phyloP scores from a whole-genome alignment of 108 stramenopile species.

The Nitzschia putrida region DNA sequence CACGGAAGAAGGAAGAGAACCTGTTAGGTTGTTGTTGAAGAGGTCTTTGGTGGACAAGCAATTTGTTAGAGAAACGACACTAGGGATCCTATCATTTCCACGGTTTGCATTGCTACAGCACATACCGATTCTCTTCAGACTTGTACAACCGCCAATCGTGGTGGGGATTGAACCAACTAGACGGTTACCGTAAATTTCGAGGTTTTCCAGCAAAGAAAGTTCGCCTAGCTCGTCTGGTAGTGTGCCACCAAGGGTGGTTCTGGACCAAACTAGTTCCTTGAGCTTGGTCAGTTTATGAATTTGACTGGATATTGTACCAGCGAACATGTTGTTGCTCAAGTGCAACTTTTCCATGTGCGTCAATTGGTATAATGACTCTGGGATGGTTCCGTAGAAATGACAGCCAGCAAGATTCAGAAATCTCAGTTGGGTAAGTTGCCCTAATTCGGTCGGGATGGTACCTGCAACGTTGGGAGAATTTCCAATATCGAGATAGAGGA shows the following conservation, averaged over 20 bases:
- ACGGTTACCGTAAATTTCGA: conserved; percentile 40
- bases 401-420: conserved; percentile 47
- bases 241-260: conserved; percentile 21
- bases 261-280: conserved; percentile 50
- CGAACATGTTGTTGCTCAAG: conserved; percentile 34
- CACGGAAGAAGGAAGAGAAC: conserved; percentile 27
- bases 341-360: conserved; percentile 37
- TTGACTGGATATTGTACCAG: conserved; percentile 51
- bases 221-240: conserved; percentile 55
- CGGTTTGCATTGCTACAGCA: background rate
- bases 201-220: conserved; percentile 40
- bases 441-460: conserved; percentile 58
- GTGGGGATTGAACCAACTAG: conserved; percentile 50
- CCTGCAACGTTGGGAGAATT: conserved; percentile 43
- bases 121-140: conserved; percentile 55
- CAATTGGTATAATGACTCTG: conserved; percentile 47
- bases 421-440: conserved; percentile 43
- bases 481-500: conserved; percentile 46
- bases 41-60: conserved; percentile 33
- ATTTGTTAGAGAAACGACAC: background rate
- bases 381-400: conserved; percentile 54
- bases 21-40: conserved; percentile 58
- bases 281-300: conserved; percentile 54
- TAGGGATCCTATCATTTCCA: background rate
- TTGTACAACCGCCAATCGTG: conserved; percentile 28